Conservation (phyloP, 2,329 filamentous ascomycete species). For the Lachnellula occidentalis region DNA sequence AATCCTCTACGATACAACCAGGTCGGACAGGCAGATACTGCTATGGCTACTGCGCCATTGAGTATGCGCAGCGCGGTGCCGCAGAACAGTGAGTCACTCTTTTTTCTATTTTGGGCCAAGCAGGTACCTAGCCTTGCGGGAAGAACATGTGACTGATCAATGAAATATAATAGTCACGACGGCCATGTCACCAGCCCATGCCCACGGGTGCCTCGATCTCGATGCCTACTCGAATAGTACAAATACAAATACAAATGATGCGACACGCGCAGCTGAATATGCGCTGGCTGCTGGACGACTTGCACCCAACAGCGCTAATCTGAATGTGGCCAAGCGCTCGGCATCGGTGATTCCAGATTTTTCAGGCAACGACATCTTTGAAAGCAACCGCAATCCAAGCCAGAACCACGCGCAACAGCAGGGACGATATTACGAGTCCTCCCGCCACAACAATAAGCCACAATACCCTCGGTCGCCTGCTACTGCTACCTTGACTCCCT, state of each 20-base stretch:
- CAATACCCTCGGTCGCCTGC: slow-evolving; percentile 3
- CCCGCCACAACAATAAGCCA: slow-evolving; percentile 5
- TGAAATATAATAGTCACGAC: slow-evolving; percentile 7
- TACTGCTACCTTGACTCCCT: slow-evolving; percentile 12
- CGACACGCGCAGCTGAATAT: not conserved
- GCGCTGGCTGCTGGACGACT: not conserved
- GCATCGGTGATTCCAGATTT: slow-evolving; percentile 2
- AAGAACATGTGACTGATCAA: slow-evolving; percentile 22
- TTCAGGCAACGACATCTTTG: slow-evolving; percentile 6
- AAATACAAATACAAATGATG: slow-evolving; percentile 9
- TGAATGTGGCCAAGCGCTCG: slow-evolving; percentile 4
- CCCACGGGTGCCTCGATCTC: slow-evolving; percentile 6
- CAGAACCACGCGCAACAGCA: slow-evolving; percentile 5
- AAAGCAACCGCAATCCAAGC: not conserved
- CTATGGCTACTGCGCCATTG: slow-evolving; percentile 9
- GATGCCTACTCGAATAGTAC: not conserved
- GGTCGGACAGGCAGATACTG: slow-evolving; percentile 14
- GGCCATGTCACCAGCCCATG: slow-evolving; percentile 4
- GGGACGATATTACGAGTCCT: slow-evolving; percentile 11
- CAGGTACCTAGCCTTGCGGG: slow-evolving; percentile 2
- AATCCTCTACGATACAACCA: slow-evolving; percentile 1
- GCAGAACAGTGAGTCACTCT: slow-evolving; percentile 17
- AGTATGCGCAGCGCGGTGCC: slow-evolving; percentile 3
- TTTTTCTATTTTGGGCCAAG: not conserved
- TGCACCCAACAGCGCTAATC: not conserved